phyloP scores from a whole-genome alignment of 805 yeast species.

The Candida ortonii region DNA sequence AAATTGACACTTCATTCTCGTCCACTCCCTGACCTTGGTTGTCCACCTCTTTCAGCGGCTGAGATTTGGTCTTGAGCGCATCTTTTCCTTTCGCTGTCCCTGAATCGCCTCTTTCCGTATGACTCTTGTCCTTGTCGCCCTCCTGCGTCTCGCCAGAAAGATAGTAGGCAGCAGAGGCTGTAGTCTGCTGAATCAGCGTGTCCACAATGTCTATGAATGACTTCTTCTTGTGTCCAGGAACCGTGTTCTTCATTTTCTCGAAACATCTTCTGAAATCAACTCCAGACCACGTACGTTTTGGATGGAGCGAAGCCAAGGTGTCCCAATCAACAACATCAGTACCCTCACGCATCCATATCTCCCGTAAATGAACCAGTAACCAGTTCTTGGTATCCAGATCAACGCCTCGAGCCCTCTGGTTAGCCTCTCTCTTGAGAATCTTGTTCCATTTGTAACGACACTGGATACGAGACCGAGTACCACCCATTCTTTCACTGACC shows the following conservation, averaged over 20 bases:
- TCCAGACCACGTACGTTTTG: slow-evolving; percentile 51
- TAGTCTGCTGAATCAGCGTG: slow-evolving; percentile 21
- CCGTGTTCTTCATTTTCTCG: slow-evolving; percentile 52
- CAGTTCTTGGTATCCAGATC: slow-evolving; percentile 47
- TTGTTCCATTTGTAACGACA: slow-evolving; percentile 96
- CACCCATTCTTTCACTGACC: slow-evolving; percentile 87
- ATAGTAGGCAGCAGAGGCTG: slow-evolving; percentile 3
- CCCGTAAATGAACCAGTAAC: slow-evolving; percentile 46
- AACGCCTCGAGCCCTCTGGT: slow-evolving; percentile 42
- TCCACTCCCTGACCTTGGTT: slow-evolving; percentile 5
- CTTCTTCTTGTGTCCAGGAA: slow-evolving; percentile 47
- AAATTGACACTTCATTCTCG: slow-evolving; percentile 13
- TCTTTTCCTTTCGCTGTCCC: slow-evolving; percentile 1
- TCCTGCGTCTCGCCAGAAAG: slow-evolving; percentile 2
- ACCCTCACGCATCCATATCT: slow-evolving; percentile 40
- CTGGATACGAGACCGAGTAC: slow-evolving; percentile 85
- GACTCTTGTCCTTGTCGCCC: slow-evolving; percentile 1
- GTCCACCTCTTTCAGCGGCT: background rate
- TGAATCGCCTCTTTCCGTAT: background rate
- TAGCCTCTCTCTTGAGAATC: slow-evolving; percentile 57
- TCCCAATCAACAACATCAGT: slow-evolving; percentile 51
- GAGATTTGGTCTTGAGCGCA: background rate
- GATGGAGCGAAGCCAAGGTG: slow-evolving; percentile 45
- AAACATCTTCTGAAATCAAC: slow-evolving; percentile 60
- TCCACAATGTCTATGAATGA: slow-evolving; percentile 33